A percentile compares a stretch with the other conserved stretches of the same genome.
Evolutionary conservation across 2,329 filamentous ascomycete species (phyloP).

Genomic region (Chaetomiaceae sp.): DNA sequence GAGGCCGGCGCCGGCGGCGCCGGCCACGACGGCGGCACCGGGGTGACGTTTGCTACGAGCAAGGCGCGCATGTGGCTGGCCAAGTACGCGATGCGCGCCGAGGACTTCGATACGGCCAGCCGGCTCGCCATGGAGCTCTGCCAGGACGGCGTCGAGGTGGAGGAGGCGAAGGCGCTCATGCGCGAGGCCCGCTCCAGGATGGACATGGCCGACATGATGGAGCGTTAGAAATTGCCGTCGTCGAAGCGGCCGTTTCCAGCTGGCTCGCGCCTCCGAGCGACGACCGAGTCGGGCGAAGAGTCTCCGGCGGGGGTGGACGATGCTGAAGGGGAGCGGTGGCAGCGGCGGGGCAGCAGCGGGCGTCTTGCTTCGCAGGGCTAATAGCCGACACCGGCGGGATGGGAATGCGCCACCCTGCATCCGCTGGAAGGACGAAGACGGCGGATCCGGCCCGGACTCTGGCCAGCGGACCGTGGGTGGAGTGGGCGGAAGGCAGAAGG

Average conservation of each 20-base stretch:
- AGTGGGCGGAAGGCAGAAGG: no score
- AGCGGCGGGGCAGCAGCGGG: constrained; percentile 1
- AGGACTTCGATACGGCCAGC: constrained; percentile 70
- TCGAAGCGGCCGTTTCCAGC: background rate
- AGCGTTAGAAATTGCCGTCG: constrained; percentile 10
- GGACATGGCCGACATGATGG: constrained; percentile 36
- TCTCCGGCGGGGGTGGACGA: background rate
- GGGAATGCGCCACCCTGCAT: no score
- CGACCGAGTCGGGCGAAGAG: background rate
- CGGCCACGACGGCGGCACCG: constrained; percentile 52
- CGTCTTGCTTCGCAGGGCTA: constrained; percentile 1
- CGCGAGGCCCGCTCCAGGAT: constrained; percentile 76
- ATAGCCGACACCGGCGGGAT: no score
- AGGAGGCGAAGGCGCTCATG: constrained; percentile 91
- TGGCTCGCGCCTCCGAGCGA: no score
- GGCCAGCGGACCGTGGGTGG: no score
- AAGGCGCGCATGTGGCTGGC: constrained; percentile 94
- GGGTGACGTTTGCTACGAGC: constrained; percentile 85
- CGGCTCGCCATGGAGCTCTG: constrained; percentile 84
- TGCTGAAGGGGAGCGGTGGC: background rate
- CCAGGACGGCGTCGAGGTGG: constrained; percentile 92
- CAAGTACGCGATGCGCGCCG: constrained; percentile 66
- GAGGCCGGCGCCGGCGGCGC: constrained; percentile 29
- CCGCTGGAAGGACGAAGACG: no score
- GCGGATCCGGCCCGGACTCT: no score